Conservation (phyloP, 148 eudicot species). For the Diospyros lotus region DNA sequence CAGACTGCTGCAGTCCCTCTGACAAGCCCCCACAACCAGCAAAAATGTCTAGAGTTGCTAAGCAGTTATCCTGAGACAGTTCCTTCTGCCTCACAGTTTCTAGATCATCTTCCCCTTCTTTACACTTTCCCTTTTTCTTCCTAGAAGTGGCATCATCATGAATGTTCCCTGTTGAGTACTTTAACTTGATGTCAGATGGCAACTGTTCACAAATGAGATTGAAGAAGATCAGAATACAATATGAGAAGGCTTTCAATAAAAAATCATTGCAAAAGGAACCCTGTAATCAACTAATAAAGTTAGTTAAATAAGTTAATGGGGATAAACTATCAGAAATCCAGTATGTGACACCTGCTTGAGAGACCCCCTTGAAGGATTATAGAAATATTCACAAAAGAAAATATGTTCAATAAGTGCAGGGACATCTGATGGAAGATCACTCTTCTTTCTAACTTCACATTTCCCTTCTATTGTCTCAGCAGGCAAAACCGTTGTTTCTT, state of each 20-base stretch:
- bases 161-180: slow-evolving; percentile 31
- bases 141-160: slow-evolving; percentile 41
- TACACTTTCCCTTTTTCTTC: slow-evolving; percentile 82
- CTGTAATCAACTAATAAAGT: neutral
- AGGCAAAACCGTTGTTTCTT: slow-evolving; percentile 44
- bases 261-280: neutral
- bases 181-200: slow-evolving; percentile 53
- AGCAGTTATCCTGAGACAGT: slow-evolving; percentile 19
- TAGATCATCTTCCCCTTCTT: slow-evolving; percentile 52
- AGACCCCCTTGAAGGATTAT: slow-evolving; percentile 77
- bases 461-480: slow-evolving; percentile 59
- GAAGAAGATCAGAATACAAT: slow-evolving; percentile 7
- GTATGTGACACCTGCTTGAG: slow-evolving; percentile 57
- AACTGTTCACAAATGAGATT: slow-evolving; percentile 37
- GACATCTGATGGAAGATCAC: slow-evolving; percentile 51
- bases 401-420: slow-evolving; percentile 57
- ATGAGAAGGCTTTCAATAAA: neutral
- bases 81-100: slow-evolving; percentile 30
- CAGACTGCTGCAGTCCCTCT: slow-evolving; percentile 82
- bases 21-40: slow-evolving; percentile 98
- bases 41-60: slow-evolving; percentile 84
- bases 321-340: neutral
- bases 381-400: slow-evolving; percentile 78
- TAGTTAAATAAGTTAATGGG: neutral
- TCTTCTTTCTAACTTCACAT: slow-evolving; percentile 71